phyloP scores from a whole-genome alignment of 73 alveolate species.

The Vitrella brassicaformis region DNA sequence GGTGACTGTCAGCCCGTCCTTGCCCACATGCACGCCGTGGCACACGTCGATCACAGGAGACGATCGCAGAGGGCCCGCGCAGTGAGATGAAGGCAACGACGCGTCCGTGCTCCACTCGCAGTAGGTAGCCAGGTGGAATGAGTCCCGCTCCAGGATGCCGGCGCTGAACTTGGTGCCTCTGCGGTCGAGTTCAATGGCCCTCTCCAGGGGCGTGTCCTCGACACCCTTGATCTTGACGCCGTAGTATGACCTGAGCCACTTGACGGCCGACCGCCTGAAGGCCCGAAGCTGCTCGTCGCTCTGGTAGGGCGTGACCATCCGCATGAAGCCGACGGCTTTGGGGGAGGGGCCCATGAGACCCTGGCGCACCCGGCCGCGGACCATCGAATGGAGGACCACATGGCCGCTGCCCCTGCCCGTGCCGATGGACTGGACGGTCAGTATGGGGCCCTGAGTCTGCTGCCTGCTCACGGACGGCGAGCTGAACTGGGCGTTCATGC shows the following conservation, averaged over 20 bases:
- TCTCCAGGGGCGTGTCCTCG: background rate
- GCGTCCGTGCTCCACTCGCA: background rate
- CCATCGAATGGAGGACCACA: background rate
- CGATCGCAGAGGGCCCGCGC: background rate
- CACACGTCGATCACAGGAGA: background rate
- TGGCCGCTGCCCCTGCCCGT: background rate
- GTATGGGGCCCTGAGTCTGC: background rate
- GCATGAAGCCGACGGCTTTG: background rate
- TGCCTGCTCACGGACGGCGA: background rate
- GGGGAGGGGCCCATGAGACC: background rate
- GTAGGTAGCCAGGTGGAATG: no score
- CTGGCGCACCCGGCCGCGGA: background rate
- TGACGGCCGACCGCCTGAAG: background rate
- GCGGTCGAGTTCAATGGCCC: no score
- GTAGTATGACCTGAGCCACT: background rate
- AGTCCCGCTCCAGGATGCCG: no score
- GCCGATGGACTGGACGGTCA: background rate
- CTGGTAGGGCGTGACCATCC: background rate
- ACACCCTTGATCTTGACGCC: background rate
- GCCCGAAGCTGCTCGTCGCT: background rate
- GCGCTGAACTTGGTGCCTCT: no score
- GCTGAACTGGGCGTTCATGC: no score
- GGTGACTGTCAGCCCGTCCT: background rate
- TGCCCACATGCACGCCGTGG: background rate
- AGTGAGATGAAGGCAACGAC: background rate